These are phyloP conservation scores for Neurospora sublineolata DNA, from an alignment of 495 filamentous ascomycete species.

Conservation along the genomic window DNA sequence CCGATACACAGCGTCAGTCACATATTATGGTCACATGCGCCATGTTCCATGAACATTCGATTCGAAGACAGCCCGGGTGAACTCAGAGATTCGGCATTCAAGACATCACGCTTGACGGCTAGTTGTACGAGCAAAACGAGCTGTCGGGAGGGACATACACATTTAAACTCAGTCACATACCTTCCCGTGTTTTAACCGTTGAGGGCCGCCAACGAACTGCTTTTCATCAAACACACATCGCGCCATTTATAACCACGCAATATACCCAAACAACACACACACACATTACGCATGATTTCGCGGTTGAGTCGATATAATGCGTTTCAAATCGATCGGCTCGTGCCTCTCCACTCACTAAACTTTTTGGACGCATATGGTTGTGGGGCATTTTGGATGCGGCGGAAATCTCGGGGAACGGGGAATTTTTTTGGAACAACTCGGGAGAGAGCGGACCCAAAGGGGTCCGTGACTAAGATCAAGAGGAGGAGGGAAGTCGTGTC, in stretches of 20 bases:
- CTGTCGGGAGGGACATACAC: not conserved
- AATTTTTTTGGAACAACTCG: not conserved
- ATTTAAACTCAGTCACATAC: not conserved
- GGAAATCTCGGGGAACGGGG: not conserved
- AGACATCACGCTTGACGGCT: not conserved
- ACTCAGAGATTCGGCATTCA: not conserved
- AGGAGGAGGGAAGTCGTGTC: not conserved
- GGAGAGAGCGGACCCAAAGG: not conserved
- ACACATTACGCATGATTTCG: not conserved
- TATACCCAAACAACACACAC: not conserved
- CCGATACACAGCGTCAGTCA: not conserved
- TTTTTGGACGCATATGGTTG: not conserved
- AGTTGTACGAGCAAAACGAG: not conserved
- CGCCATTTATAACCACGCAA: not conserved
- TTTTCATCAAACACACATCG: not conserved
- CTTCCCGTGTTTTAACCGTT: not conserved
- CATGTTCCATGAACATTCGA: not conserved
- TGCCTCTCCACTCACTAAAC: not conserved
- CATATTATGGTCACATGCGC: not conserved
- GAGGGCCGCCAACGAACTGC: not conserved
- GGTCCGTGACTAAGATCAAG: not conserved
- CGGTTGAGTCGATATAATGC: not conserved
- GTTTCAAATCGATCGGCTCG: not conserved
- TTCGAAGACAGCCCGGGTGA: not conserved
- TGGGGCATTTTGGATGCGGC: not conserved